Conservation (phyloP, 1,139 yeast species). For the Kodamaea sp. region DNA sequence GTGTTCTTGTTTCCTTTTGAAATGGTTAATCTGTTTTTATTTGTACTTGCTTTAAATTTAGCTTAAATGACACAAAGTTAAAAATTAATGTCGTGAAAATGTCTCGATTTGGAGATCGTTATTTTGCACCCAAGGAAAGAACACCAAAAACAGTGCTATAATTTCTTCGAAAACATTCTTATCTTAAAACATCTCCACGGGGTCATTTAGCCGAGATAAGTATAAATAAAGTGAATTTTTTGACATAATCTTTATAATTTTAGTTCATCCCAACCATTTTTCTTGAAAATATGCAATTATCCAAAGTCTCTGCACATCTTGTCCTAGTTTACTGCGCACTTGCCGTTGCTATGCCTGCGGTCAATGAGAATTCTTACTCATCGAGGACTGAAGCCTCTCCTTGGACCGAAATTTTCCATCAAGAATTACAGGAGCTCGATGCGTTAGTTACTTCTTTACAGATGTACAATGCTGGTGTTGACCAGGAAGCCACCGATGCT, state of each 20-base stretch:
- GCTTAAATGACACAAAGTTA: too few species aligned
- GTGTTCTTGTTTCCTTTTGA: neutral
- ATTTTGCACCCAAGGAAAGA: conserved; percentile 1
- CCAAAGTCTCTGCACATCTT: conserved; percentile 9
- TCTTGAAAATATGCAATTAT: conserved; percentile 9
- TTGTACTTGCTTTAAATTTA: neutral
- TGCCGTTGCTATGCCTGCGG: conserved; percentile 8
- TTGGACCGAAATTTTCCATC: neutral
- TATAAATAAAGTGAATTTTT: neutral
- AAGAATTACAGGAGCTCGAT: conserved; percentile 3
- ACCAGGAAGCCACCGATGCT: neutral
- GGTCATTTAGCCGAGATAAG: too few species aligned
- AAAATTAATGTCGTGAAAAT: too few species aligned
- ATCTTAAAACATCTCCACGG: too few species aligned
- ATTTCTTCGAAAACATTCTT: too few species aligned
- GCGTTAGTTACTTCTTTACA: conserved; percentile 10
- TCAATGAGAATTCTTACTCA: neutral
- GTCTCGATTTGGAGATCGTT: too few species aligned
- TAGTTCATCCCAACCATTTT: neutral
- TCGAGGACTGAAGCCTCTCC: neutral
- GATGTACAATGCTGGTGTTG: conserved; percentile 7
- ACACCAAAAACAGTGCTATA: neutral
- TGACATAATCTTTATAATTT: neutral
- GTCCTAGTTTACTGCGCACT: conserved; percentile 11
- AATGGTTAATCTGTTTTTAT: neutral